Conservation (phyloP, 2,329 filamentous ascomycete species). For the Botrytis elliptica region DNA sequence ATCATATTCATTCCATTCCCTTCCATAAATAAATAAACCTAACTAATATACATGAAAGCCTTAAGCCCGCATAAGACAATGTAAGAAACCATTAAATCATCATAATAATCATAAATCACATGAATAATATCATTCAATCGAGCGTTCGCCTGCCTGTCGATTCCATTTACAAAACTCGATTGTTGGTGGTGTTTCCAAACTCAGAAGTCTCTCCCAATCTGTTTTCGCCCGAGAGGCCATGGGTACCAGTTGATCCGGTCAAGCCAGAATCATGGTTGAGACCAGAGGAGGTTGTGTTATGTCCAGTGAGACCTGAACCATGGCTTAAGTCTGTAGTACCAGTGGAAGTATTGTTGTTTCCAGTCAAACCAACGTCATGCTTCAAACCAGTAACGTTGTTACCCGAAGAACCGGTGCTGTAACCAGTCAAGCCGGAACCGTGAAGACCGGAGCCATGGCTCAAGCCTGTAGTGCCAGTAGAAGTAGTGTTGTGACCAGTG, state of each 20-base stretch:
- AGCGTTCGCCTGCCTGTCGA: not conserved
- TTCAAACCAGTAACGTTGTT: not conserved
- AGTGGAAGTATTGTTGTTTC: not conserved
- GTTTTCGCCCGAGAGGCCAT: constrained; percentile 20
- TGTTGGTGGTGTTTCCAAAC: constrained; percentile 21
- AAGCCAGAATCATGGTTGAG: not conserved
- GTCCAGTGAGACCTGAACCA: not conserved
- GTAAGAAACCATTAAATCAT: not conserved
- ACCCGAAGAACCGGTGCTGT: not conserved
- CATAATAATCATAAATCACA: constrained; percentile 4
- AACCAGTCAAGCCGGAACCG: not conserved
- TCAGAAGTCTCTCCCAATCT: constrained; percentile 22
- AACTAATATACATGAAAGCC: constrained; percentile 8
- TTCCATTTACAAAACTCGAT: not conserved
- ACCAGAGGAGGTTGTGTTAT: not conserved
- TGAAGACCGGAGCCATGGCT: not conserved
- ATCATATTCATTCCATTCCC: not conserved
- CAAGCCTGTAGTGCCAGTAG: not conserved
- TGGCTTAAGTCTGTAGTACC: not conserved
- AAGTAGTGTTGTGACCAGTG: not conserved
- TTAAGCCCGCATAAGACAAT: not conserved
- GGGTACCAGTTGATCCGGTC: not conserved
- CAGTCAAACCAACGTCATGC: not conserved
- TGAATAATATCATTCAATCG: not conserved
- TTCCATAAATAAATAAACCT: not conserved